Conservation (phyloP, 1,284 basidiomycete genomes). For the Chalciporus sp. region DNA sequence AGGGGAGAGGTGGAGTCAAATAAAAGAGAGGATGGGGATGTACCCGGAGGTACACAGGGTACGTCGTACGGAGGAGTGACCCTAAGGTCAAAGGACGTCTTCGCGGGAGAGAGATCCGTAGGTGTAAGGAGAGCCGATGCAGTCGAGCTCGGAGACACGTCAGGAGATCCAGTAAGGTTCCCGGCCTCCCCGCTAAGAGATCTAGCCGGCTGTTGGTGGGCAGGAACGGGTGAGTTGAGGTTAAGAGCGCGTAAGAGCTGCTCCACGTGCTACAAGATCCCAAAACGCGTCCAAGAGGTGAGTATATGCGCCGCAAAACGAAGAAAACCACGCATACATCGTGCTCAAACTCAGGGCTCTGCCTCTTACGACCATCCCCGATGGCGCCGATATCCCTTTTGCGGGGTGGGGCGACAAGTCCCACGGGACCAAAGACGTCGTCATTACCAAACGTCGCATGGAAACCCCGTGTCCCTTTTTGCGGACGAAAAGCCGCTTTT, state of each 20-base stretch:
- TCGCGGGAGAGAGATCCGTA: conserved; percentile 66
- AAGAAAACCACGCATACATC: conserved; percentile 42
- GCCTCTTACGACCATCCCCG: conserved; percentile 72
- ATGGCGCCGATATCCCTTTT: conserved; percentile 67
- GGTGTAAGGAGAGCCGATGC: conserved; percentile 67
- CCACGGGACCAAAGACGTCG: conserved; percentile 68
- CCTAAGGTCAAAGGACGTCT: conserved; percentile 56
- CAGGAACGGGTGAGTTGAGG: conserved; percentile 69
- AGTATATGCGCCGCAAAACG: conserved; percentile 33
- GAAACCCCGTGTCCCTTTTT: conserved; percentile 29
- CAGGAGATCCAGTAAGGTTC: conserved; percentile 53
- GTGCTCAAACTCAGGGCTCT: conserved; percentile 55
- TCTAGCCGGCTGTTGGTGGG: conserved; percentile 41
- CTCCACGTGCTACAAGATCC: conserved; percentile 62
- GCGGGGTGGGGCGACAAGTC: conserved; percentile 43
- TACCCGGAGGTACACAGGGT: conserved; percentile 29
- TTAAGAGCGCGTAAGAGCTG: conserved; percentile 75
- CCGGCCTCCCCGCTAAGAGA: conserved; percentile 45
- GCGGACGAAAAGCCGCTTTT: conserved; percentile 31
- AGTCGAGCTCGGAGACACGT: conserved; percentile 68
- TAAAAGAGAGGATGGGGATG: conserved; percentile 41
- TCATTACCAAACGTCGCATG: conserved; percentile 41
- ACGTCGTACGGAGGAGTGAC: conserved; percentile 53
- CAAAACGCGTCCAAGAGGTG: conserved; percentile 16
- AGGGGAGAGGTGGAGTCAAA: conserved; percentile 46